Evolutionary conservation across 148 eudicot species (phyloP).

Genomic region (Cornus suecica): DNA sequence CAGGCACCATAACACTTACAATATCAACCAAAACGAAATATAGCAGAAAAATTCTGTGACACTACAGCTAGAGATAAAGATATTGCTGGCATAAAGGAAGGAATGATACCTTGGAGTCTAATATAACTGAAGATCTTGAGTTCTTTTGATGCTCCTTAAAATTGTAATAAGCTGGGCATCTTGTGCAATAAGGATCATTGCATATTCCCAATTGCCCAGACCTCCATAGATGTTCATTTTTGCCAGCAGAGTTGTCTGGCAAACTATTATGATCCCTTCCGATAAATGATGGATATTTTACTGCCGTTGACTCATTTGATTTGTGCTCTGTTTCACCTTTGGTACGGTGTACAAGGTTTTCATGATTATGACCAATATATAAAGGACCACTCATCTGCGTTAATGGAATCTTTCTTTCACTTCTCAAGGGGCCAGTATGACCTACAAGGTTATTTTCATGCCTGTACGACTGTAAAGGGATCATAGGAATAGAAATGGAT

Average conservation of each 20-base stretch:
- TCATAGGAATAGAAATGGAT: conserved; percentile 49
- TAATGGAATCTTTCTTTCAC: conserved; percentile 30
- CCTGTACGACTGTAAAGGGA: conserved; percentile 26
- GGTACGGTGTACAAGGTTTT: conserved; percentile 21
- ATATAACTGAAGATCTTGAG: conserved; percentile 31
- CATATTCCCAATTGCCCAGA: conserved; percentile 88
- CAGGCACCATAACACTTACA: not conserved
- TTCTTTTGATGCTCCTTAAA: conserved; percentile 30
- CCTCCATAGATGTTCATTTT: conserved; percentile 56
- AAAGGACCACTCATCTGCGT: conserved; percentile 66
- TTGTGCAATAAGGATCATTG: conserved; percentile 84
- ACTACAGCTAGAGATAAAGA: conserved; percentile 11
- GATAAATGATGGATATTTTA: conserved; percentile 31
- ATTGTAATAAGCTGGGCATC: conserved; percentile 62
- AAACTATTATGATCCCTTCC: conserved; percentile 25
- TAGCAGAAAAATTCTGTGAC: not conserved
- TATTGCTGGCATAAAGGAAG: not conserved
- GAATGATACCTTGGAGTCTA: conserved; percentile 53
- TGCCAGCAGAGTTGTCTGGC: conserved; percentile 30
- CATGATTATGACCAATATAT: conserved; percentile 36
- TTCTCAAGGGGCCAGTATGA: conserved; percentile 62
- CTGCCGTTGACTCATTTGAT: conserved; percentile 22
- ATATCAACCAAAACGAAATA: too few relatives aligned
- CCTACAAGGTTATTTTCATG: conserved; percentile 33
- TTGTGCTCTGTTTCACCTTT: conserved; percentile 21